Conservation (phyloP, 2,329 filamentous ascomycete species). For the Tolypocladium guangdongense region DNA sequence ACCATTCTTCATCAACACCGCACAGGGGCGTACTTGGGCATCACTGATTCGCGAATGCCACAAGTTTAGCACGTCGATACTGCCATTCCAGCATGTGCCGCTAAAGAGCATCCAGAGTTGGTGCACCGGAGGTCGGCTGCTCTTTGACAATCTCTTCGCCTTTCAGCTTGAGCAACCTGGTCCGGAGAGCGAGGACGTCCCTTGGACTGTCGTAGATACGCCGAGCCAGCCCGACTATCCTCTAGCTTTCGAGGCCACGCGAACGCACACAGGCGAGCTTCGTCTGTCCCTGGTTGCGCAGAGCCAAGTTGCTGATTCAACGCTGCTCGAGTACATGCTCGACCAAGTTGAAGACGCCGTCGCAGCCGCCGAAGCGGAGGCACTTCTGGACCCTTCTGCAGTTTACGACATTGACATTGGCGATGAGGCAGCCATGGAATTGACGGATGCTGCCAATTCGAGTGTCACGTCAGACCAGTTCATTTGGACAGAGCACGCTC, state of each 20-base stretch:
- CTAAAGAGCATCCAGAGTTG: constrained; percentile 74
- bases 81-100: constrained; percentile 63
- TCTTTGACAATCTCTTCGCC: constrained; percentile 77
- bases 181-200: constrained; percentile 12
- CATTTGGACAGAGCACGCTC: constrained; percentile 46
- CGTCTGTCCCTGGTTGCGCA: constrained; percentile 50
- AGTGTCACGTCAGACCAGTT: constrained; percentile 24
- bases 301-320: constrained; percentile 20
- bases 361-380: constrained; percentile 4
- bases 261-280: constrained; percentile 36
- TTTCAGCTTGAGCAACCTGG: constrained; percentile 50
- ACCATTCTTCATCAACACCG: constrained; percentile 49
- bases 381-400: neutral
- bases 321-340: constrained; percentile 23
- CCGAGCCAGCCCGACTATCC: constrained; percentile 54
- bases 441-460: neutral
- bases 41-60: constrained; percentile 56
- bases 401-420: neutral
- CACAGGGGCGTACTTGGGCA: constrained; percentile 40
- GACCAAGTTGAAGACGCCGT: constrained; percentile 23
- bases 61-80: constrained; percentile 52
- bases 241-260: constrained; percentile 63
- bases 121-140: constrained; percentile 45
- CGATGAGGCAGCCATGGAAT: neutral
- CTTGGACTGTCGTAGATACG: constrained; percentile 46